Conservation (phyloP, 345 rosid genomes). For the Adansonia digitata region DNA sequence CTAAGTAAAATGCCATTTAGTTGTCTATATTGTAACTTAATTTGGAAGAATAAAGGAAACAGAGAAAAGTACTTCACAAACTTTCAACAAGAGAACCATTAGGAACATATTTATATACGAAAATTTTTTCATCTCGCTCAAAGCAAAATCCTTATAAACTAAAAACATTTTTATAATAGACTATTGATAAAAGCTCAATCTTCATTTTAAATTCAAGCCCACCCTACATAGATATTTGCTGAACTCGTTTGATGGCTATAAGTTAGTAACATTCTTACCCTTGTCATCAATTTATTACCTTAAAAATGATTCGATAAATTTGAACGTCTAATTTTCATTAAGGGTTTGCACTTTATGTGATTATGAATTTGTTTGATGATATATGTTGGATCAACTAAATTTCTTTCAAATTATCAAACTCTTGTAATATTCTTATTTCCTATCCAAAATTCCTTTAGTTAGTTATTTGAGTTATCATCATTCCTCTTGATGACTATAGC, state of each 20-base stretch:
- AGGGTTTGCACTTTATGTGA: no score
- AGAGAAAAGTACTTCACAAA: slow-evolving; percentile 43
- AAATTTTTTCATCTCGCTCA: slow-evolving; percentile 63
- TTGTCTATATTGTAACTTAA: not conserved
- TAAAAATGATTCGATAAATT: no score
- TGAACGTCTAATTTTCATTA: no score
- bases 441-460: not conserved
- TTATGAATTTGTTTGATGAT: no score
- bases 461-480: not conserved
- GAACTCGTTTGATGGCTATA: slow-evolving; percentile 74
- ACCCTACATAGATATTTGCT: slow-evolving; percentile 76
- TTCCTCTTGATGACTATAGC: not conserved
- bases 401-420: not conserved
- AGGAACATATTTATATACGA: slow-evolving; percentile 64
- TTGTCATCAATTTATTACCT: no score
- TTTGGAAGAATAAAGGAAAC: not conserved
- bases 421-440: not conserved
- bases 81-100: slow-evolving; percentile 59
- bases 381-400: no score
- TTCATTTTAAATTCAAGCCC: slow-evolving; percentile 73
- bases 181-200: slow-evolving; percentile 82
- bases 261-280: no score
- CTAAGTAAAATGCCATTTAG: not conserved
- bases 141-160: slow-evolving; percentile 67
- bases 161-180: slow-evolving; percentile 75